phyloP scores from a whole-genome alignment of 805 yeast species.

The Wickerhamiella shivajii region DNA sequence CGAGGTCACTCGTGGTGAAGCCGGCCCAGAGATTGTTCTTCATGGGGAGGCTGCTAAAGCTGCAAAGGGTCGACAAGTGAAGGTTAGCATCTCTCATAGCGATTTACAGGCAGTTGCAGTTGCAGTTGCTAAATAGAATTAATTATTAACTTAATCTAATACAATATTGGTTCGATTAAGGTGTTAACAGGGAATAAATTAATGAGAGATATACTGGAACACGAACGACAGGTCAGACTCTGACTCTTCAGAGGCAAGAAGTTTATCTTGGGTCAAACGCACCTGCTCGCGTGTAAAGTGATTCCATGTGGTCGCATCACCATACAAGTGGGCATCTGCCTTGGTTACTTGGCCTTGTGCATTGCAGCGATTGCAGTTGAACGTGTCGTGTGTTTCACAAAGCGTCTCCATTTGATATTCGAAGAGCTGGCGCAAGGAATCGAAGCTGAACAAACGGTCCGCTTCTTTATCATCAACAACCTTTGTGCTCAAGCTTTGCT shows the following conservation, averaged over 20 bases:
- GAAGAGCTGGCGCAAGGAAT: constrained; percentile 62
- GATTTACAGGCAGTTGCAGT: constrained; percentile 97
- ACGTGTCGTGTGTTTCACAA: constrained; percentile 90
- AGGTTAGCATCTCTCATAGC: constrained; percentile 89
- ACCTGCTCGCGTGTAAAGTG: constrained; percentile 53
- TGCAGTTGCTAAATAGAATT: constrained; percentile 40
- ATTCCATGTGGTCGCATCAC: constrained; percentile 97
- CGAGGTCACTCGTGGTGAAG: constrained; percentile 62
- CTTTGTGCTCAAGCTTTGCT: constrained; percentile 80
- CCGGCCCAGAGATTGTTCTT: constrained; percentile 71
- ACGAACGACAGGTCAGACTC: constrained; percentile 66
- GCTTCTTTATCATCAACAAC: constrained; percentile 96
- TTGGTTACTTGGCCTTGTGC: constrained; percentile 43
- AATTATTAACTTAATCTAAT: constrained; percentile 7
- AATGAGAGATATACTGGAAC: constrained; percentile 86
- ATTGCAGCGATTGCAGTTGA: constrained; percentile 69
- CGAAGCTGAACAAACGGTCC: constrained; percentile 78
- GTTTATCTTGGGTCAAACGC: constrained; percentile 53
- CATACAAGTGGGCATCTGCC: constrained; percentile 83
- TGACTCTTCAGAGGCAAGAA: constrained; percentile 59
- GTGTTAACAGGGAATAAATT: no score
- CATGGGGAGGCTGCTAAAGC: constrained; percentile 63
- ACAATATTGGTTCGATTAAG: no score
- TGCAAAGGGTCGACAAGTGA: constrained; percentile 52
- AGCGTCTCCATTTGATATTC: constrained; percentile 47